Conservation (phyloP, 176 grass and related monocot species). For the Paspalum vaginatum region DNA sequence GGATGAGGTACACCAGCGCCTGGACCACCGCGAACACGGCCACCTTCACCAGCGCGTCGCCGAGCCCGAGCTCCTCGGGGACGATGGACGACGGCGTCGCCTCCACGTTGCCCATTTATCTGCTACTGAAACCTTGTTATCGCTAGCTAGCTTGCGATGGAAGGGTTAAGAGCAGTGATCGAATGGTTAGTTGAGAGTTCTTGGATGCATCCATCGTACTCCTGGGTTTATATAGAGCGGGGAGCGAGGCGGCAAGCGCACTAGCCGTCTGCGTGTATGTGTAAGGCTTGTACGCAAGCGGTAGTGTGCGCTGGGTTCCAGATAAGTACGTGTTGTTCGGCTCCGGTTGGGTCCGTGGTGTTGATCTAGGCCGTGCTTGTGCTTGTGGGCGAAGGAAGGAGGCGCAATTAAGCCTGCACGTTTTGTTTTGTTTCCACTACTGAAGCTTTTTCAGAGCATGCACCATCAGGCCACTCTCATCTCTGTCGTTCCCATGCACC, state of each 20-base stretch:
- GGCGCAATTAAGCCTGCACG: constrained; percentile 7
- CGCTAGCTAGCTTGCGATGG: no score
- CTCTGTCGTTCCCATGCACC: no score
- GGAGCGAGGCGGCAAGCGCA: no score
- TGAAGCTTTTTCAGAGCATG: neutral
- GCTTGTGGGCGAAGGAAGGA: constrained; percentile 24
- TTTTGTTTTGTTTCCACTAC: constrained; percentile 42
- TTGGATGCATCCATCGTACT: neutral
- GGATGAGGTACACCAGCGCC: constrained; percentile 62
- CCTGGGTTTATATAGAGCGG: constrained; percentile 40
- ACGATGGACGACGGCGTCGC: neutral
- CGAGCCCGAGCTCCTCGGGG: constrained; percentile 37
- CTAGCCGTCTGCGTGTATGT: neutral
- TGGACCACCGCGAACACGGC: constrained; percentile 60
- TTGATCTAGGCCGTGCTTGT: neutral
- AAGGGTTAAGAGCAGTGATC: no score
- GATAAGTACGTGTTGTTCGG: constrained; percentile 23
- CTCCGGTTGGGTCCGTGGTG: neutral
- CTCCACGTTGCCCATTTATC: constrained; percentile 26
- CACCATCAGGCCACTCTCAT: neutral
- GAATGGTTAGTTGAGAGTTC: constrained; percentile 3
- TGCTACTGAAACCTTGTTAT: no score
- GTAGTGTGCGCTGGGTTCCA: constrained; percentile 26
- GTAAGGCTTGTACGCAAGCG: constrained; percentile 54
- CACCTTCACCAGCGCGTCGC: constrained; percentile 49